phyloP scores from a whole-genome alignment of 2,329 filamentous ascomycete species.

The Paradendryphiella salina region DNA sequence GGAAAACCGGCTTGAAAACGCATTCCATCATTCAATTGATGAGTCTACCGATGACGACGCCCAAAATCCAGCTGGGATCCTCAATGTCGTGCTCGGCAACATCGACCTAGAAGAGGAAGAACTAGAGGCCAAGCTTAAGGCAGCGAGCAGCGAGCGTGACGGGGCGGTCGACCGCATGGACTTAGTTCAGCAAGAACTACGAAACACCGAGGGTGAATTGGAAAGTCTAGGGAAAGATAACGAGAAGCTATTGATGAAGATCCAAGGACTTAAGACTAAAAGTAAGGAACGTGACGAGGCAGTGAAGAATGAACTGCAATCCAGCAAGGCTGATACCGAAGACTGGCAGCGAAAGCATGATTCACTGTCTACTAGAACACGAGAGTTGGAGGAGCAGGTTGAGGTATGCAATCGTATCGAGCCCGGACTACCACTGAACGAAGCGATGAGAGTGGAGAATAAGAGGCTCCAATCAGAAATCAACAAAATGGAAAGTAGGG shows the following conservation, averaged over 20 bases:
- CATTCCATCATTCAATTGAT: no score
- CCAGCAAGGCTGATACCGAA: background rate
- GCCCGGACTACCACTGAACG: background rate
- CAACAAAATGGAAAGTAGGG: background rate
- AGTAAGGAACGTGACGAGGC: background rate
- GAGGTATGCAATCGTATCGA: background rate
- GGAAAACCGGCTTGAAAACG: background rate
- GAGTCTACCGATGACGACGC: no score
- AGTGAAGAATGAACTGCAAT: background rate
- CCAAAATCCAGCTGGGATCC: no score
- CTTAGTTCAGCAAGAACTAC: slow-evolving; percentile 1
- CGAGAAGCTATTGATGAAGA: background rate
- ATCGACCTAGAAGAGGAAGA: no score
- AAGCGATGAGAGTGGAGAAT: background rate
- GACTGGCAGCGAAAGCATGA: background rate
- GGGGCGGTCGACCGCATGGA: background rate
- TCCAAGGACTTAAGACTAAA: background rate
- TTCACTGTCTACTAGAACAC: background rate
- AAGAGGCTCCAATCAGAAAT: background rate
- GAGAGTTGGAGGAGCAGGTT: background rate
- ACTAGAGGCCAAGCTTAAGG: background rate
- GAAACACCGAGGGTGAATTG: background rate
- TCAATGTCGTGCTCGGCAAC: no score
- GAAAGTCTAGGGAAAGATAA: background rate
- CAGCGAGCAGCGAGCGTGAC: background rate